Evolutionary conservation across 768 basidiomycete genomes (phyloP).

Genomic region (Megacollybia marginata): DNA sequence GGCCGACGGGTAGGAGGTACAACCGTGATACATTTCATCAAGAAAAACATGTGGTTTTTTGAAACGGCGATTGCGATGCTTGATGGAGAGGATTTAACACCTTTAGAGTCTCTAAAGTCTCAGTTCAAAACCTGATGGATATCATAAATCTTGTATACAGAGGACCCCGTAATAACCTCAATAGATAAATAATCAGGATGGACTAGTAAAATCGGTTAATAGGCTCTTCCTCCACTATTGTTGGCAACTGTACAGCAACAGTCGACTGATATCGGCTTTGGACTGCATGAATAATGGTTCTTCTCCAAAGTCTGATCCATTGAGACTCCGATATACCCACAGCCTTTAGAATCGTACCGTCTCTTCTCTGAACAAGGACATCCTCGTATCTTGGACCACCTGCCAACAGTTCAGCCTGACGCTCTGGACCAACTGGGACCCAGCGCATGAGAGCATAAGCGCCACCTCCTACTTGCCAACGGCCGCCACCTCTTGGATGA

Average conservation of each 20-base stretch:
- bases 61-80: constrained; percentile 88
- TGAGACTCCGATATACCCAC: constrained; percentile 64
- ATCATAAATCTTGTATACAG: not conserved
- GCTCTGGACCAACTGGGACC: constrained; percentile 17
- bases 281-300: constrained; percentile 56
- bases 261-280: constrained; percentile 30
- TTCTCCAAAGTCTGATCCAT: constrained; percentile 78
- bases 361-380: constrained; percentile 25
- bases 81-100: constrained; percentile 52
- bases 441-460: constrained; percentile 65
- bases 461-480: constrained; percentile 70
- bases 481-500: constrained; percentile 58
- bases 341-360: constrained; percentile 26
- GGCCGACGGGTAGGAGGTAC: constrained; percentile 81
- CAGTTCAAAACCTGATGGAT: not conserved
- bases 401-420: constrained; percentile 13
- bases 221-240: too few relatives aligned
- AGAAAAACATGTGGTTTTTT: constrained; percentile 93
- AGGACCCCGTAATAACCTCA: not conserved
- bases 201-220: too few relatives aligned
- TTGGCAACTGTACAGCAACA: not conserved
- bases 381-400: constrained; percentile 8
- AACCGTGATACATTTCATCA: constrained; percentile 94
- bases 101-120: not conserved
- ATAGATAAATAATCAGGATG: too few relatives aligned